A percentile compares a stretch with the other conserved stretches of the same genome.
Evolutionary conservation across 1,284 basidiomycete species (phyloP).

Genomic region (Puccinia horiana): DNA sequence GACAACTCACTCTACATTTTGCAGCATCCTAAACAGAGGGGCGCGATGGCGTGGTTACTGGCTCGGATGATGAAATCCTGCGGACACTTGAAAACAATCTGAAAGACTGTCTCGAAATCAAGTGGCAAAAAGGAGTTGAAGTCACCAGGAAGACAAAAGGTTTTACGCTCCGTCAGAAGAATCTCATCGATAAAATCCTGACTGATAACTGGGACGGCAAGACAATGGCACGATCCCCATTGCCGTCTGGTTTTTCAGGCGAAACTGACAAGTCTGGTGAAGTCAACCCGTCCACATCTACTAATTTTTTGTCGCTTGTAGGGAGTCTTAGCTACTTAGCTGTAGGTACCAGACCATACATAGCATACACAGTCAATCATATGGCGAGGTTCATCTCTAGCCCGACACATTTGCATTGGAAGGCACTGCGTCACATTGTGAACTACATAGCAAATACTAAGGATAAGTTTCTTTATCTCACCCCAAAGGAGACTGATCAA

Average conservation of each 20-base stretch:
- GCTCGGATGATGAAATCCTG: not conserved
- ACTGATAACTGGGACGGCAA: not conserved
- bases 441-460: no score
- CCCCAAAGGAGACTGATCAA: no score
- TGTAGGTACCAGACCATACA: not conserved
- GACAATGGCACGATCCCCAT: no score
- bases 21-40: not conserved
- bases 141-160: not conserved
- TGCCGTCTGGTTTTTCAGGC: not conserved
- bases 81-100: not conserved
- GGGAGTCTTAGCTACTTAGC: no score
- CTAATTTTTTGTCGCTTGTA: not conserved
- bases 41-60: not conserved
- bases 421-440: not conserved
- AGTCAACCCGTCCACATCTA: not conserved
- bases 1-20: no score
- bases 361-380: no score
- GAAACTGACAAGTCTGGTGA: not conserved
- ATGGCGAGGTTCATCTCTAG: not conserved
- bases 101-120: not conserved
- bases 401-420: not conserved
- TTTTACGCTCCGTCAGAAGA: not conserved
- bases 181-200: not conserved
- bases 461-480: not conserved
- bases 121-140: not conserved